Percentiles rank a stretch among this genome's conserved stretches.
phyloP scores from a whole-genome alignment of 2,329 filamentous ascomycete species.

The Aspergillus bombycis region DNA sequence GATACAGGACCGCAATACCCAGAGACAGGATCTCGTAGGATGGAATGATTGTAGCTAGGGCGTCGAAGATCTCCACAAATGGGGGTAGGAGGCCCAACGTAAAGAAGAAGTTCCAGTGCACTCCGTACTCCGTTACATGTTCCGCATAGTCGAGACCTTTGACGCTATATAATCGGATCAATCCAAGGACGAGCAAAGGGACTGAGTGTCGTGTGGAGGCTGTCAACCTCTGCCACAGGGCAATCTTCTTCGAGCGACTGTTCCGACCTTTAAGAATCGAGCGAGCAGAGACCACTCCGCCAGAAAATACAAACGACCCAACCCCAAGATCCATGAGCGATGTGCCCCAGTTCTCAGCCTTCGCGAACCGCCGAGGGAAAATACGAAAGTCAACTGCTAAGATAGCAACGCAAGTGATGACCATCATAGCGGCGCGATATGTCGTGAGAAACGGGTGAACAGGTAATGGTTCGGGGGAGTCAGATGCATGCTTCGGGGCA shows the following conservation, averaged over 20 bases:
- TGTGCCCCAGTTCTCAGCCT: constrained; percentile 98
- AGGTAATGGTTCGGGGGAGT: constrained; percentile 61
- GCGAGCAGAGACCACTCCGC: constrained; percentile 85
- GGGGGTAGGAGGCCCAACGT: constrained; percentile 86
- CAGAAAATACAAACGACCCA: constrained; percentile 95
- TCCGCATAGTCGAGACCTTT: constrained; percentile 96
- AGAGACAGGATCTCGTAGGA: constrained; percentile 78
- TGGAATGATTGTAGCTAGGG: constrained; percentile 68
- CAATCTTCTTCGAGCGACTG: constrained; percentile 46
- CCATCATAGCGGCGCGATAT: constrained; percentile 89
- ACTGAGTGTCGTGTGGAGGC: constrained; percentile 77
- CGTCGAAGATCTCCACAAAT: constrained; percentile 82
- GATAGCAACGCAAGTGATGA: constrained; percentile 86
- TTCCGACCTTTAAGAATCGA: constrained; percentile 72
- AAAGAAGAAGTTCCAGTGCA: constrained; percentile 99
- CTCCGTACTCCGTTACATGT: constrained; percentile 94
- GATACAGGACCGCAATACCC: constrained; percentile 69
- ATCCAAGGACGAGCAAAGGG: constrained; percentile 77
- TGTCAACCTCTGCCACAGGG: constrained; percentile 61
- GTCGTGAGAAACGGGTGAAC: constrained; percentile 90
- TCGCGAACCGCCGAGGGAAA: constrained; percentile 92
- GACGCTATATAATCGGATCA: constrained; percentile 81
- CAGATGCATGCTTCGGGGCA: constrained; percentile 20
- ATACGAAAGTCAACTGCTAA: constrained; percentile 94
- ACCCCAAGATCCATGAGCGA: constrained; percentile 99